Evolutionary conservation across 2,329 filamentous ascomycete genomes (phyloP).

Genomic region (Huntiella abstrusa): DNA sequence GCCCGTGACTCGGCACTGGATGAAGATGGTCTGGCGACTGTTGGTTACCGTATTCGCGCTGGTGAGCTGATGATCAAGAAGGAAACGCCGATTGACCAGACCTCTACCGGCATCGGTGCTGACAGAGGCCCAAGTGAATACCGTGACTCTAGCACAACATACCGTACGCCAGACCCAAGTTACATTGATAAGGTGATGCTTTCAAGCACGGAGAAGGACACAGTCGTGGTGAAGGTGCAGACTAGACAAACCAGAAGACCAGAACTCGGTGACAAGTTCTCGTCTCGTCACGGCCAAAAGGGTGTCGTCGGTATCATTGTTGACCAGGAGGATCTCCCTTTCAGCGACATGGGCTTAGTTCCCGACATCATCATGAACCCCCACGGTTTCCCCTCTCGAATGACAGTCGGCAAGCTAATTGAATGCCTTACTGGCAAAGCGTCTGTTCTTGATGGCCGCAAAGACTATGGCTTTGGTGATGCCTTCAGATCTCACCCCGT

Average conservation of each 20-base stretch:
- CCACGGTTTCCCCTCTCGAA: slow-evolving; percentile 96
- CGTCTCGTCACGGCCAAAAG: slow-evolving; percentile 93
- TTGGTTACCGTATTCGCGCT: slow-evolving; percentile 58
- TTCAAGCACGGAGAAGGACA: slow-evolving; percentile 72
- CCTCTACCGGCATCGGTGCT: slow-evolving; percentile 50
- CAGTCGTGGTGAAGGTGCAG: slow-evolving; percentile 77
- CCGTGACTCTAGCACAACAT: slow-evolving; percentile 52
- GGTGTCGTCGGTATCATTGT: slow-evolving; percentile 94
- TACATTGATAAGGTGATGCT: slow-evolving; percentile 97
- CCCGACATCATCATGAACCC: slow-evolving; percentile 99
- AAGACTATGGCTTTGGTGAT: slow-evolving; percentile 71
- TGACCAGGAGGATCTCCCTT: slow-evolving; percentile 92
- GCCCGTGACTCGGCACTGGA: slow-evolving; percentile 59
- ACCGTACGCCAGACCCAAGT: slow-evolving; percentile 64
- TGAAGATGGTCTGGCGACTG: slow-evolving; percentile 70
- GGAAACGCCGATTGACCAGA: slow-evolving; percentile 61
- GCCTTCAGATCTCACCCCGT: slow-evolving; percentile 67
- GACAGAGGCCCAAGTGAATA: slow-evolving; percentile 45
- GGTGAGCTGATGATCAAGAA: slow-evolving; percentile 88
- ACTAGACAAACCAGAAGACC: slow-evolving; percentile 89
- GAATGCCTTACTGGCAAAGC: slow-evolving; percentile 92
- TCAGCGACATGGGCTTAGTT: slow-evolving; percentile 75
- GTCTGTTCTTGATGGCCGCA: slow-evolving; percentile 63
- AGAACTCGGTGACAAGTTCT: slow-evolving; percentile 96
- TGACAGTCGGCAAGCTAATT: slow-evolving; percentile 97